phyloP scores from a whole-genome alignment of 1,284 basidiomycete species.

The Trametes versicolor region DNA sequence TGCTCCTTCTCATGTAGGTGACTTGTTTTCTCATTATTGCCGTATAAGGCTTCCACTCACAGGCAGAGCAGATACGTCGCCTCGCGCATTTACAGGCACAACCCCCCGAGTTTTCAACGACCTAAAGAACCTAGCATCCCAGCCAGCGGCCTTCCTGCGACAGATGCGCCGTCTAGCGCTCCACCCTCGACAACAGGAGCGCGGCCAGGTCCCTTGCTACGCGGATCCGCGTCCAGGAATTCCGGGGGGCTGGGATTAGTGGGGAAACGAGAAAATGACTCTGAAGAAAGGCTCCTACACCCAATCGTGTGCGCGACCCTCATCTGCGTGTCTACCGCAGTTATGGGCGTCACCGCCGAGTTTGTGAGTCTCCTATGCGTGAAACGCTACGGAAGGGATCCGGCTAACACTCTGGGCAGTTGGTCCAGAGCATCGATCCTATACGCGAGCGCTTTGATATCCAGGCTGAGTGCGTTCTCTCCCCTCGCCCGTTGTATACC shows the following conservation, averaged over 20 bases:
- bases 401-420: conserved; percentile 44
- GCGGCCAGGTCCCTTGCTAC: not conserved
- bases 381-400: too few relatives aligned
- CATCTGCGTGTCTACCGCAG: conserved; percentile 58
- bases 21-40: not conserved
- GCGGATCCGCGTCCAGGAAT: not conserved
- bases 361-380: conserved; percentile 56
- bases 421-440: conserved; percentile 68
- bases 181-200: not conserved
- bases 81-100: conserved; percentile 72
- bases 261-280: conserved; percentile 16
- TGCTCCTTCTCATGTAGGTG: conserved; percentile 68
- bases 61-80: conserved; percentile 58
- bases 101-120: conserved; percentile 37
- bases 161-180: not conserved
- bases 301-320: conserved; percentile 65
- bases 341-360: conserved; percentile 75
- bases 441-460: conserved; percentile 56
- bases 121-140: too few relatives aligned
- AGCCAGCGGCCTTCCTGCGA: not conserved
- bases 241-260: conserved; percentile 37
- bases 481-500: not conserved
- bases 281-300: conserved; percentile 60
- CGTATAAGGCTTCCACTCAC: not conserved
- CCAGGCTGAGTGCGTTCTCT: conserved; percentile 55